Percentiles rank a stretch among this genome's conserved stretches.
These are phyloP conservation scores for Annona cherimola DNA, from an alignment of 164 flowering plant species.

Conservation along the genomic window DNA sequence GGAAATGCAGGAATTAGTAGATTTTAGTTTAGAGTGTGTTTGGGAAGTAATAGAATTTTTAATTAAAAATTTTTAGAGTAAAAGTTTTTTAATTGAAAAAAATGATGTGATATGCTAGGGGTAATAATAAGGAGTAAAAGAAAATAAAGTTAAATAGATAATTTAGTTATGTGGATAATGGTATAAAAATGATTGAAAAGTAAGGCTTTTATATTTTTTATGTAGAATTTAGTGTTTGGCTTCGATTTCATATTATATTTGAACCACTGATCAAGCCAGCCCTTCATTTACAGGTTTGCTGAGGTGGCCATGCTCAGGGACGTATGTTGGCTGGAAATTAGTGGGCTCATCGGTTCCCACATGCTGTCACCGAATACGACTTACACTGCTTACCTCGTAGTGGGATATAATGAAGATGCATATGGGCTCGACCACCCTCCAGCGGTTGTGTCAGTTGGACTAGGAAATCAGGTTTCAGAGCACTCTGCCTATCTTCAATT, in stretches of 20 bases:
- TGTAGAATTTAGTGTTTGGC: too few relatives aligned
- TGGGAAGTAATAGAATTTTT: too few relatives aligned
- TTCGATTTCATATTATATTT: too few relatives aligned
- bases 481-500: not conserved
- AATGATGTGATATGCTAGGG: too few relatives aligned
- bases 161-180: too few relatives aligned
- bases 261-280: conserved; percentile 28
- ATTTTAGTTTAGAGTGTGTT: too few relatives aligned
- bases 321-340: conserved; percentile 46
- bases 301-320: conserved; percentile 50
- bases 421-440: conserved; percentile 43
- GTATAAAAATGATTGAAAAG: too few relatives aligned
- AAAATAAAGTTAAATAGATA: too few relatives aligned
- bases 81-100: too few relatives aligned
- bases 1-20: too few relatives aligned
- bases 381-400: conserved; percentile 45
- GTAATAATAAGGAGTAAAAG: too few relatives aligned
- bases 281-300: conserved; percentile 29
- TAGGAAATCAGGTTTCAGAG: not conserved
- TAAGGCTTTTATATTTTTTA: not conserved
- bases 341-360: conserved; percentile 29
- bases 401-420: conserved; percentile 32
- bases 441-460: conserved; percentile 20
- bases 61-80: too few relatives aligned
- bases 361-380: conserved; percentile 43